Evolutionary conservation across 1,139 yeast genomes (phyloP), one percentile per base, ranked within the genome.

Genomic region (Candida smagusa): DNA sequence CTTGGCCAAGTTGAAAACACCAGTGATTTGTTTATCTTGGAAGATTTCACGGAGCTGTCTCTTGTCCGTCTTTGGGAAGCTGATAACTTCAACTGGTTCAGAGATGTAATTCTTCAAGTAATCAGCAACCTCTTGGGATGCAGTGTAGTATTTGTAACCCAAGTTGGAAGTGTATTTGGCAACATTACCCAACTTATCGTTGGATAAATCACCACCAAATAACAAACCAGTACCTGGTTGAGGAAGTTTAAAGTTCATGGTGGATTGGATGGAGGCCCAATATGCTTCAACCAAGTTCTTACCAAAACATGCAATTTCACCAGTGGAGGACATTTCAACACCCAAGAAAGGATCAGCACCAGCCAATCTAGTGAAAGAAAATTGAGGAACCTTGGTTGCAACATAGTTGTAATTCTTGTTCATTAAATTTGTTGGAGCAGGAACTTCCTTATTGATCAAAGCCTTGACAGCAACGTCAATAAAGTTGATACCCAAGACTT

Each of bases 311-410:
- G 98, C 98, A 58, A 92, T 84, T 70, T 92, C 98, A 61, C 98
- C 98, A 35, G 98, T 92, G 9, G 97, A 90, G 6, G 97, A 85
- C 98, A 92, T 92, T 71, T 92, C 98, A 49, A 92, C 98, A 44
- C 98, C 98, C 58, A 92, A 76, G 76, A 86, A 89, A 48, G 98
- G 98, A 63, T 92, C 98, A 33, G 98, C 98, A 49, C 98, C 98
- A 9, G 97, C 97, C 55, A 92, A 77, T 70, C 98, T 84, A 32
- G 98, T 89, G 72, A 90, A 92, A 2, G 97, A 90, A 65, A 92
- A 92, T 68, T 92, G 98, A 36, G 98, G 98, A 33, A 90, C 97
- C 71, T 92, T 92, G 42, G 95, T 85, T 39, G 97, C 97, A 57
- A 92, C 97, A 55, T 88, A 84, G 53, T 79, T 74, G 59, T 72